Base-by-base conservation (phyloP, 2,329 filamentous ascomycete species). In the Trichophaea hybrida region DNA sequence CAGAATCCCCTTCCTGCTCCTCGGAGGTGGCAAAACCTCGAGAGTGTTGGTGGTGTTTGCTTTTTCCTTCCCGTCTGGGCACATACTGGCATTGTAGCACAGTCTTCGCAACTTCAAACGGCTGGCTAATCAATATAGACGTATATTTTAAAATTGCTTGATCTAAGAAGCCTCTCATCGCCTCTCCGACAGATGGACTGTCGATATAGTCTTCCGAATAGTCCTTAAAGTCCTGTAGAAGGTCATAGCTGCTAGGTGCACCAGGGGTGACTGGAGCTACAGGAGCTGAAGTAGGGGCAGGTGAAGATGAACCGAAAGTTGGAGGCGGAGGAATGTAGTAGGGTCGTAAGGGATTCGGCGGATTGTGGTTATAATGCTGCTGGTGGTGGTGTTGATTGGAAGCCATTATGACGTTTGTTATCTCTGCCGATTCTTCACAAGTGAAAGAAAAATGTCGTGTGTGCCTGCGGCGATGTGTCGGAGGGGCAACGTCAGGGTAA, bases 91-190 rank as follows among this genome's bases (percentile, higher is more conserved):
- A 68, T 74, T 98, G 93, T 67, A 98, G 75, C 59, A 97, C 81
- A 12, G 85, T 93, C 78, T 96, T 97, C 69, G 91, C 89, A 60
- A 96, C 90, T 76, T 97, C 93, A 72, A 98, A 97, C 12, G 93
- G 93, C 74, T 98, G 93, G 57, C 88, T 86, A 71, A 95, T 83
- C 69, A 97, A 73, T 31, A 95, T 84, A 60, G 85, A 88, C 12
- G 84, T 85, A 74, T 98, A 98, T 71, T 93, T 91, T 83, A 90
- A 94, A 72, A 94, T 71, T 65, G 93, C 81, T 71, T 90, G 84
- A 70, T 97, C 89, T 52, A 95, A 70, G 62, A 94, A 75, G 64
- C 85, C 83, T 70, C 85, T 87, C 48, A 85, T 76, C 64, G 85
- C 85, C 67, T 87, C 84, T 8, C 88, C 78, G 13, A 46, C 38